Base-by-base conservation (phyloP, 2,329 filamentous ascomycete species). In the Camillea tinctor region DNA sequence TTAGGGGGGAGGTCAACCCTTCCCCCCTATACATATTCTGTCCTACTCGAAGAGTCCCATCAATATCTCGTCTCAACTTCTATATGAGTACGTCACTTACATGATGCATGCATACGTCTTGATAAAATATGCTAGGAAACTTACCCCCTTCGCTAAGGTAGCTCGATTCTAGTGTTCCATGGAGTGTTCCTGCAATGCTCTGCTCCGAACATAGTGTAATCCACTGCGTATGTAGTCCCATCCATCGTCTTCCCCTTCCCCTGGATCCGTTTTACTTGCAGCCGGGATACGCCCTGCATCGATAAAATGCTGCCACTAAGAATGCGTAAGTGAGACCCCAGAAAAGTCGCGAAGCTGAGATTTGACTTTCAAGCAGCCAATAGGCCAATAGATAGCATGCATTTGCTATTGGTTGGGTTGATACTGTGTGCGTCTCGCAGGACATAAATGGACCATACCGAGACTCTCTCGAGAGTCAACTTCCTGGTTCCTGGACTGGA, bases 261-360 rank as follows among this genome's bases (percentile, higher is more conserved):
- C 23, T 54, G 55, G 44, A 49, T 21, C 3, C 52, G 19, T 54
- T 30, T 59, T 52, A 57, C 24, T 55, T 57, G 49, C 57, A 55
- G 51, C 57, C 59, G 60, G 56, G 26, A 36, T 44, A 20, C 54
- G 49, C 56, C 56, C 15, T 52, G 57, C 49, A 52, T 55, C 19
- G 21, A 55, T 52, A 49, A 26, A 23, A 56, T 30, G 50, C 50
- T 50, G 44, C 26, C 36, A 17, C 55, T 15, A 21, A 19, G 56
- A 62, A 53, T 59, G 54, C 52, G 50, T 50, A 57, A 61, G 55
- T 57, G 52, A 56, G 36, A 50, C 54, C 19, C 53, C 58, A 49
- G 57, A 36, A 49, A 49, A 30, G 36, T n/a, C 17, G 11, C 36
- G 2, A 54, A 55, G 54, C 30, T 54, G 24, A 54, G 17, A 11